A percentile compares a stretch with the other conserved stretches of the same genome.
phyloP scores from a whole-genome alignment of 75 land plant species.

The Pinus albicaulis region DNA sequence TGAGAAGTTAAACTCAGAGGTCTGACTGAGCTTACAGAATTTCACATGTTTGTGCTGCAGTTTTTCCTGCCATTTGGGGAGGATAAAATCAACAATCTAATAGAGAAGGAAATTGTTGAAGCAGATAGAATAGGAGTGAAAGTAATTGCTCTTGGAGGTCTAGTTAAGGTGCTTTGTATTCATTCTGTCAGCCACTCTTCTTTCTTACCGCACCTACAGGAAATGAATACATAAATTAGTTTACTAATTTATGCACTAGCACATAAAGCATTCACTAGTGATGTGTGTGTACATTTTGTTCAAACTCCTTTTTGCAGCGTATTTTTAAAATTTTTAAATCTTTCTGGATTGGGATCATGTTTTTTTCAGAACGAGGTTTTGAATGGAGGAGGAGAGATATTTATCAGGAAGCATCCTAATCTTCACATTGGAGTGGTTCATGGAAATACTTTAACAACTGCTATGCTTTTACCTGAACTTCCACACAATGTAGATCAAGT shows the following conservation, averaged over 20 bases:
- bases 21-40: not conserved
- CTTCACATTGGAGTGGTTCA: conserved; percentile 31
- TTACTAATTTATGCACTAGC: too few species aligned
- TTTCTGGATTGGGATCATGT: too few species aligned
- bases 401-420: conserved; percentile 28
- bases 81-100: conserved; percentile 29
- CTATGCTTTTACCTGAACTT: conserved; percentile 28
- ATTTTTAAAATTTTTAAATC: too few species aligned
- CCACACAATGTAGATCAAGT: conserved; percentile 21
- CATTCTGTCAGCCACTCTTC: too few species aligned
- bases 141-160: conserved; percentile 40
- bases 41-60: conserved; percentile 17
- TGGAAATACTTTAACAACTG: conserved; percentile 42
- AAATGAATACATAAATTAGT: too few species aligned
- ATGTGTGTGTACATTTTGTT: too few species aligned
- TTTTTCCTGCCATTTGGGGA: conserved; percentile 33
- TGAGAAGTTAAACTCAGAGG: too few species aligned
- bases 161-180: conserved; percentile 26
- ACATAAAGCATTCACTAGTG: too few species aligned
- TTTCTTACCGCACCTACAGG: too few species aligned
- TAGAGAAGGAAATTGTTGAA: conserved; percentile 37
- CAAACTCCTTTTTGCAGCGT: too few species aligned
- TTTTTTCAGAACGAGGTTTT: conserved; percentile 33
- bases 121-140: conserved; percentile 33
- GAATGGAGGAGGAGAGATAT: conserved; percentile 43